phyloP scores from a whole-genome alignment of 257 asterid species.

The Plantago ovata region DNA sequence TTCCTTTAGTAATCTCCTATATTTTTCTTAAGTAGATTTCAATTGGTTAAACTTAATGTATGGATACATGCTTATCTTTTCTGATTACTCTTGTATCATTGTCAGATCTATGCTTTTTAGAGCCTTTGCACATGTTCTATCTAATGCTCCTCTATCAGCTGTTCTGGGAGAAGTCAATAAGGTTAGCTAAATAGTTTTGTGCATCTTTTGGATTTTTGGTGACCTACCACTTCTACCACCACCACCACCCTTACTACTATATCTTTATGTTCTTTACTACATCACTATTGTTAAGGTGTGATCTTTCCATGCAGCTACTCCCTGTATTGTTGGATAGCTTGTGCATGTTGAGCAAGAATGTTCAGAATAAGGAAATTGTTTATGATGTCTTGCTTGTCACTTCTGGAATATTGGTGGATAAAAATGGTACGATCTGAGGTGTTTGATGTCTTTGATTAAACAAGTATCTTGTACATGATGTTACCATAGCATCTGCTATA shows the following conservation, averaged over 20 bases:
- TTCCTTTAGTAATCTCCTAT: no score
- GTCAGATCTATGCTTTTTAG: constrained; percentile 72
- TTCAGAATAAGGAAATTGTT: constrained; percentile 53
- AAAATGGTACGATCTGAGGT: constrained; percentile 52
- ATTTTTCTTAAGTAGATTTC: no score
- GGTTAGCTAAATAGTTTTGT: constrained; percentile 40
- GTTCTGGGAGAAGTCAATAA: constrained; percentile 68
- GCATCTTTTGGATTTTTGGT: constrained; percentile 11
- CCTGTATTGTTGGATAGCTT: constrained; percentile 71
- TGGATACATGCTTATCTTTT: not conserved
- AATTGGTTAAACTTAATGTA: no score
- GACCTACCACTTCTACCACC: constrained; percentile 6
- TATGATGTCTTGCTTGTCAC: constrained; percentile 62
- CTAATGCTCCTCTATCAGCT: constrained; percentile 71
- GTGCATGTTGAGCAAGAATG: constrained; percentile 49
- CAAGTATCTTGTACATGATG: no score
- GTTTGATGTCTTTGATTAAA: no score
- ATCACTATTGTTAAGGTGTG: constrained; percentile 22
- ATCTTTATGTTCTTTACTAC: constrained; percentile 3
- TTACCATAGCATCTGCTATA: no score
- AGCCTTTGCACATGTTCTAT: constrained; percentile 68
- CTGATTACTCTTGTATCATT: constrained; percentile 20
- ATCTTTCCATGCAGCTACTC: constrained; percentile 54
- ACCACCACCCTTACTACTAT: no score
- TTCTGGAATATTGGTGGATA: constrained; percentile 70